These are phyloP conservation scores for Xylaria sp. DNA, from an alignment of 2,329 filamentous ascomycete species.

Conservation along the genomic window DNA sequence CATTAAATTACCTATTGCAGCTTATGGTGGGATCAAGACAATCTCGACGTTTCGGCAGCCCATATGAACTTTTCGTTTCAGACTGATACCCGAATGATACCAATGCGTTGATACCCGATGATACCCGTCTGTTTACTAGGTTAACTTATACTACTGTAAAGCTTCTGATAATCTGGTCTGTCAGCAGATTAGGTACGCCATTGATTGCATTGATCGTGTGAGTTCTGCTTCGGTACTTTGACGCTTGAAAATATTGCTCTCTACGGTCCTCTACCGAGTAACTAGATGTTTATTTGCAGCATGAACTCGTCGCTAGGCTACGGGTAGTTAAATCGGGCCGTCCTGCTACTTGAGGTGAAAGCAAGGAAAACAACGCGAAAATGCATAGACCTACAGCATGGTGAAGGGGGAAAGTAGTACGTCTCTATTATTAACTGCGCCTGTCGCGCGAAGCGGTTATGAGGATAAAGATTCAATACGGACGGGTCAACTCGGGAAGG, in stretches of 20 bases:
- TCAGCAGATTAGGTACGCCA: not conserved
- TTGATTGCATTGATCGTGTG: not conserved
- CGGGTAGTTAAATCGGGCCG: not conserved
- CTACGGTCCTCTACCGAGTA: not conserved
- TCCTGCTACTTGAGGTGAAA: not conserved
- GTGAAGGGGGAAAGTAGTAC: too few relatives aligned
- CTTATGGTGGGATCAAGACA: not conserved
- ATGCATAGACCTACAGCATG: too few relatives aligned
- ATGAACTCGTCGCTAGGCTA: not conserved
- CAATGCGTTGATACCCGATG: constrained; percentile 5
- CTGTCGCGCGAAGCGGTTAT: not conserved
- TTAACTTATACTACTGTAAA: not conserved
- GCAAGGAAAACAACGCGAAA: not conserved
- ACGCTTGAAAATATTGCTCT: not conserved
- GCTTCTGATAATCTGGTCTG: not conserved
- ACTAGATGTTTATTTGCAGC: not conserved
- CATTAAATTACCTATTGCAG: constrained; percentile 56
- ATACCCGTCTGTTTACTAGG: constrained; percentile 12
- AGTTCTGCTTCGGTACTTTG: not conserved
- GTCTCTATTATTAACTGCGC: not conserved
- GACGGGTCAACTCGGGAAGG: not conserved
- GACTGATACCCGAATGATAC: not conserved
- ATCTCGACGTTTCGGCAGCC: not conserved
- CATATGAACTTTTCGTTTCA: not conserved
- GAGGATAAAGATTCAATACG: not conserved